Evolutionary conservation across 495 filamentous ascomycete genomes (phyloP).

Genomic region (Margaritispora aquatica): DNA sequence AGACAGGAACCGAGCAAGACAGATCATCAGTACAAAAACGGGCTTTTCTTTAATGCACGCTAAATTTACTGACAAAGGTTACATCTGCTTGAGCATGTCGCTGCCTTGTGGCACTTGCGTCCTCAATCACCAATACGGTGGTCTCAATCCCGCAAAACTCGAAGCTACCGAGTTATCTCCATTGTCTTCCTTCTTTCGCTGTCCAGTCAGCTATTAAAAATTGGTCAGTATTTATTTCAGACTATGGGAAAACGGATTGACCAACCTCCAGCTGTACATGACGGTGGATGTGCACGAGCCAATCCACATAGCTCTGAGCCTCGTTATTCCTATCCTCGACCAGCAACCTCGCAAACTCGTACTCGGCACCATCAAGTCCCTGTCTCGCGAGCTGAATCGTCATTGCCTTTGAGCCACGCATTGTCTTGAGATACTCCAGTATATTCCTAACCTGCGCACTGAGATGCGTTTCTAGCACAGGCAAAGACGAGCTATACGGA

Average conservation of each 20-base stretch:
- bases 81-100: not conserved
- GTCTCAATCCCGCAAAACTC: conserved; percentile 61
- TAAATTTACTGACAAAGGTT: conserved; percentile 6
- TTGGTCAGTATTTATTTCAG: not conserved
- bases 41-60: conserved; percentile 14
- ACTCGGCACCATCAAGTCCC: conserved; percentile 91
- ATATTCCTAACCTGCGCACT: conserved; percentile 94
- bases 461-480: conserved; percentile 81
- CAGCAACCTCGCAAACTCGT: conserved; percentile 86
- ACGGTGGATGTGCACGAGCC: conserved; percentile 92
- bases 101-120: not conserved
- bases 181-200: conserved; percentile 67
- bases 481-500: conserved; percentile 68
- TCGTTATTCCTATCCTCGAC: conserved; percentile 97
- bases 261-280: conserved; percentile 83
- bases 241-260: conserved; percentile 21
- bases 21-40: conserved; percentile 36
- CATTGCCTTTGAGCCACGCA: conserved; percentile 80
- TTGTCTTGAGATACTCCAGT: conserved; percentile 73
- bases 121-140: conserved; percentile 57
- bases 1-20: too few species aligned
- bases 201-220: conserved; percentile 53
- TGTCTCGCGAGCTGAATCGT: conserved; percentile 89
- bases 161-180: conserved; percentile 48
- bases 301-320: conserved; percentile 96